Base-by-base conservation (phyloP, 1,284 basidiomycete genomes). In the Papiliotrema fonsecae region DNA sequence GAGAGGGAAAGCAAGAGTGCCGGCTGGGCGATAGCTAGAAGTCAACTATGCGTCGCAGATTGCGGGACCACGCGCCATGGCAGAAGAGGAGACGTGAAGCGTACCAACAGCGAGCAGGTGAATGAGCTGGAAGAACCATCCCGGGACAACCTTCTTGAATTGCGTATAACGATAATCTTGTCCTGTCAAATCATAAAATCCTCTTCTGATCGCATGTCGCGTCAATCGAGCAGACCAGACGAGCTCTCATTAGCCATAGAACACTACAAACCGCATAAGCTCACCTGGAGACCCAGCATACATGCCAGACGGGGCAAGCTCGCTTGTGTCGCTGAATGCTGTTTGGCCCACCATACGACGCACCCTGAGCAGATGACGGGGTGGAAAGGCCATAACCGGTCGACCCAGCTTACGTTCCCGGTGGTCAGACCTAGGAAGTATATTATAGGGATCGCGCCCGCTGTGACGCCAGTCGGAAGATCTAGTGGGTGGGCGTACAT, bases 161-260 rank as follows among this genome's bases (percentile, higher is more conserved):
- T 89, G 74, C 2, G 79, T 81, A 87, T 92, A 97, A 26, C 93
- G 85, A 66, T 97, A 97, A 71, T 97, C 93, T 69, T 89, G 88
- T n/a, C 52, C 62, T 56, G 39, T 64, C 50, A 64, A 60, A 47
- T 77, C 81, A 72, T 92, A 93, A 27, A 97, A 78, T 5, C 88
- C 92, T 47, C 93, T 79, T 24, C 90, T 78, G 70, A 82, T 83
- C 0, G 91, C 87, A 68, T 97, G 91, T 64, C 86, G 89, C 5
- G 82, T 83, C 42, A 97, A 75, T 39, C 91, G 83, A 14, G 55
- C 47, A 1, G 59, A 86, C 87, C 87, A 89, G 9, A 77, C 48
- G 4, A 76, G 55, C 79, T 82, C 14, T 10, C 47, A 11, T 26
- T 22, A 31, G n/a, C 7, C 26, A 11, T 18, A 32, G 11, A 35